A percentile compares a stretch with the other conserved stretches of the same genome.
phyloP scores from a whole-genome alignment of 1,284 basidiomycete species.

The Apiotrichum mycotoxinovorans region DNA sequence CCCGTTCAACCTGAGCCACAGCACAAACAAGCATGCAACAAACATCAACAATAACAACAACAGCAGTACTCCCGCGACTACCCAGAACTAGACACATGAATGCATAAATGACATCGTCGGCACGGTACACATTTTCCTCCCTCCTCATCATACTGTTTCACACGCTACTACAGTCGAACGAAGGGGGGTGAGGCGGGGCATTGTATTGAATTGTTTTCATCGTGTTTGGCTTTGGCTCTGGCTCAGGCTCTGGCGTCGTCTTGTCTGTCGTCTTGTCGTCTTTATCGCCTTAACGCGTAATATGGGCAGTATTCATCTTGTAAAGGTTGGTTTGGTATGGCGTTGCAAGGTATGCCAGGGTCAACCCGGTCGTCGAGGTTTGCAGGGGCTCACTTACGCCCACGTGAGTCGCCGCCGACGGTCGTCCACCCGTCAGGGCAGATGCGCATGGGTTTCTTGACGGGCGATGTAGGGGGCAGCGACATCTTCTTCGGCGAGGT shows the following conservation, averaged over 20 bases:
- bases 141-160: neutral
- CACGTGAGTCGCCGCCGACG: slow-evolving; percentile 1
- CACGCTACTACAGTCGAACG: neutral
- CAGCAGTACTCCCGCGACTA: too few species aligned
- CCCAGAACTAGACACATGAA: neutral
- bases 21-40: too few species aligned
- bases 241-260: too few species aligned
- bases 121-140: neutral
- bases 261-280: too few species aligned
- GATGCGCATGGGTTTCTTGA: neutral
- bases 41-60: too few species aligned
- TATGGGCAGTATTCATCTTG: too few species aligned
- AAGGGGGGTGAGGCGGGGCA: neutral
- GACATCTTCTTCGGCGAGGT: slow-evolving; percentile 2
- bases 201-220: neutral
- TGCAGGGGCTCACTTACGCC: neutral
- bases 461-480: neutral
- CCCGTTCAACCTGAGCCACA: too few species aligned
- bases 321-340: neutral
- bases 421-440: slow-evolving; percentile 13
- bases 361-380: neutral
- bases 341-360: too few species aligned
- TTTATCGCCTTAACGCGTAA: too few species aligned
- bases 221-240: neutral
- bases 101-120: neutral